Percentiles rank a stretch among this genome's conserved stretches.
Conservation (phyloP, 2,329 filamentous ascomycete species). For the Fusarium solani-melongenae region DNA sequence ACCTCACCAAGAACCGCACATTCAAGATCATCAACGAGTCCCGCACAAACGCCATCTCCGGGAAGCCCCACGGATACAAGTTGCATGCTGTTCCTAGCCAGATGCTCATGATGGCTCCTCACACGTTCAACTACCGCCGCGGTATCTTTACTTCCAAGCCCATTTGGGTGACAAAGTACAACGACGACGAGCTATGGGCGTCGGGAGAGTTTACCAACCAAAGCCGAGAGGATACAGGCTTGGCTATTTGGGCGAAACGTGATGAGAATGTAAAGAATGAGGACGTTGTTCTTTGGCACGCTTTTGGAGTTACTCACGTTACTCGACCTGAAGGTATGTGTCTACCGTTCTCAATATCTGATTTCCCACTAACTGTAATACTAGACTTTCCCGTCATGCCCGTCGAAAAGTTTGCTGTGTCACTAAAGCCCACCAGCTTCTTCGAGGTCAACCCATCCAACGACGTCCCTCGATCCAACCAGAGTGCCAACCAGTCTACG, state of each 20-base stretch:
- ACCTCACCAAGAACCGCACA: slow-evolving; percentile 56
- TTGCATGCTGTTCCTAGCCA: slow-evolving; percentile 58
- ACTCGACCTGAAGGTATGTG: slow-evolving; percentile 25
- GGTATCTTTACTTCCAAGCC: slow-evolving; percentile 16
- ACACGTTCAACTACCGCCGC: slow-evolving; percentile 26
- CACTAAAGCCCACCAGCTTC: slow-evolving; percentile 62
- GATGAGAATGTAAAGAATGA: slow-evolving; percentile 74
- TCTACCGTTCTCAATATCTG: neutral
- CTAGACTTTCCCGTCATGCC: slow-evolving; percentile 75
- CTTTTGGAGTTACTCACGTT: slow-evolving; percentile 88
- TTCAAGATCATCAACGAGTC: slow-evolving; percentile 59
- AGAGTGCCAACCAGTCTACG: slow-evolving; percentile 8
- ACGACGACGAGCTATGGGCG: slow-evolving; percentile 61
- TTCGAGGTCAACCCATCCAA: slow-evolving; percentile 61
- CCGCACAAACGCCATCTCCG: slow-evolving; percentile 48
- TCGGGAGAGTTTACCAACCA: slow-evolving; percentile 63
- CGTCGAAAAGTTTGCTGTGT: slow-evolving; percentile 61
- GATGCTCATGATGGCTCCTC: slow-evolving; percentile 41
- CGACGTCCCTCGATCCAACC: slow-evolving; percentile 44
- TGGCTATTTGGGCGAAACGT: slow-evolving; percentile 10
- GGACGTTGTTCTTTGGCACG: slow-evolving; percentile 89
- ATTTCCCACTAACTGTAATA: neutral
- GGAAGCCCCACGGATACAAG: slow-evolving; percentile 52
- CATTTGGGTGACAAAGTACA: slow-evolving; percentile 61
- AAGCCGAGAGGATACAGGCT: slow-evolving; percentile 54